Evolutionary conservation across 2,329 filamentous ascomycete genomes (phyloP).

Genomic region (Lomentospora prolificans): DNA sequence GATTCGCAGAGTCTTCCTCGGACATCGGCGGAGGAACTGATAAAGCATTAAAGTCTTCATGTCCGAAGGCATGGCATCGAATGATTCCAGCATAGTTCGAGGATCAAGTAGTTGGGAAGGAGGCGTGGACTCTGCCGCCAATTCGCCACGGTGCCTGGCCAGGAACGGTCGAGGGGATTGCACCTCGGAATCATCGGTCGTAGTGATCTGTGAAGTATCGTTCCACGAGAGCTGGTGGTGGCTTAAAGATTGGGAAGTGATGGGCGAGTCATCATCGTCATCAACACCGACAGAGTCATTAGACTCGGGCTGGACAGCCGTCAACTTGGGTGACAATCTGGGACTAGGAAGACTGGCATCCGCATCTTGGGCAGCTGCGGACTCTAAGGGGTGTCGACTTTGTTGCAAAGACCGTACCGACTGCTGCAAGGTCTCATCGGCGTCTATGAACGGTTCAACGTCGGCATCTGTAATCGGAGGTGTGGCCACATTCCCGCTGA

Average conservation of each 20-base stretch:
- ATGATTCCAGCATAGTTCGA: conserved; percentile 77
- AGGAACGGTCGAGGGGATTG: conserved; percentile 8
- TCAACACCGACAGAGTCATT: conserved; percentile 25
- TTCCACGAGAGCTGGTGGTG: conserved; percentile 22
- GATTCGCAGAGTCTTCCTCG: conserved; percentile 78
- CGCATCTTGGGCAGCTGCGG: conserved; percentile 37
- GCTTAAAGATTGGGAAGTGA: conserved; percentile 14
- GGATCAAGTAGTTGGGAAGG: conserved; percentile 54
- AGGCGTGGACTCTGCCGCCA: conserved; percentile 14
- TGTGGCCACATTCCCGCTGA: conserved; percentile 57
- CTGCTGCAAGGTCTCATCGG: conserved; percentile 38
- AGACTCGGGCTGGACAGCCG: conserved; percentile 49
- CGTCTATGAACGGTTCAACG: conserved; percentile 46
- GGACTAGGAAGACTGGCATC: conserved; percentile 93
- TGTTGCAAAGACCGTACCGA: conserved; percentile 36
- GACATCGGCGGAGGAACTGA: conserved; percentile 79
- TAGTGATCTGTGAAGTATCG: conserved; percentile 31
- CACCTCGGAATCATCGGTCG: conserved; percentile 16
- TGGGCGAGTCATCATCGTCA: neutral
- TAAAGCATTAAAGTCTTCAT: conserved; percentile 97
- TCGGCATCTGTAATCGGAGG: conserved; percentile 69
- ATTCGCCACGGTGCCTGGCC: conserved; percentile 15
- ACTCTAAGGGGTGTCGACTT: neutral
- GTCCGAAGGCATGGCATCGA: conserved; percentile 81
- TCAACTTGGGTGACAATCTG: conserved; percentile 82